A percentile compares a stretch with the other conserved stretches of the same genome.
phyloP scores from a whole-genome alignment of 2,329 filamentous ascomycete species.

The Paramyrothecium sp. region DNA sequence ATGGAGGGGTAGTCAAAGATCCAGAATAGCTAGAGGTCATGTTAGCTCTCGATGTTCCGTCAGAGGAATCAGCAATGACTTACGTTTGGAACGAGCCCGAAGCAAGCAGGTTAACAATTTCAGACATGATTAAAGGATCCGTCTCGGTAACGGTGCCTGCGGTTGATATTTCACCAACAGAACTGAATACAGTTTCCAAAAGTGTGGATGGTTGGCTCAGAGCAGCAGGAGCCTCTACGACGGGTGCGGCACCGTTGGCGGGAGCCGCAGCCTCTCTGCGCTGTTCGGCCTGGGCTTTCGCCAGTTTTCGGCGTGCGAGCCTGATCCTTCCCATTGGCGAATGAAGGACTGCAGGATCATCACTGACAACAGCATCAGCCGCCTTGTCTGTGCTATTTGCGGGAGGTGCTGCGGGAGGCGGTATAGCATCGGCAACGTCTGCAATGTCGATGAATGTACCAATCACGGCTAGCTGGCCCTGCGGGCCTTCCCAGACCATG shows the following conservation, averaged over 20 bases:
- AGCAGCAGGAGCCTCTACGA: conserved; percentile 6
- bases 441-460: conserved; percentile 20
- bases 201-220: conserved; percentile 16
- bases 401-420: not conserved
- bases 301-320: not conserved
- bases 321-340: not conserved
- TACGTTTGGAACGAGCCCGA: conserved; percentile 25
- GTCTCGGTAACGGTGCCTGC: conserved; percentile 35
- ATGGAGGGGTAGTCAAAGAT: conserved; percentile 62
- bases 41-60: conserved; percentile 7
- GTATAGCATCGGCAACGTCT: not conserved
- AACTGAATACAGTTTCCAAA: conserved; percentile 33
- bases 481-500: conserved; percentile 21
- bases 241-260: conserved; percentile 3
- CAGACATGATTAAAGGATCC: conserved; percentile 38
- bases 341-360: not conserved
- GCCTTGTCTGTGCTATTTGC: not conserved
- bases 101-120: conserved; percentile 32
- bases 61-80: conserved; percentile 7
- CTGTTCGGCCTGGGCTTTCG: not conserved
- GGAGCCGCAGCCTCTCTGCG: not conserved
- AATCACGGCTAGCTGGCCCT: conserved; percentile 23
- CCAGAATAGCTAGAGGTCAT: conserved; percentile 43
- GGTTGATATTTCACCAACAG: conserved; percentile 34
- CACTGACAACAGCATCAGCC: not conserved